phyloP scores from a whole-genome alignment of 192 early-diverging fungal species.

The Umbelopsis ramanniana region DNA sequence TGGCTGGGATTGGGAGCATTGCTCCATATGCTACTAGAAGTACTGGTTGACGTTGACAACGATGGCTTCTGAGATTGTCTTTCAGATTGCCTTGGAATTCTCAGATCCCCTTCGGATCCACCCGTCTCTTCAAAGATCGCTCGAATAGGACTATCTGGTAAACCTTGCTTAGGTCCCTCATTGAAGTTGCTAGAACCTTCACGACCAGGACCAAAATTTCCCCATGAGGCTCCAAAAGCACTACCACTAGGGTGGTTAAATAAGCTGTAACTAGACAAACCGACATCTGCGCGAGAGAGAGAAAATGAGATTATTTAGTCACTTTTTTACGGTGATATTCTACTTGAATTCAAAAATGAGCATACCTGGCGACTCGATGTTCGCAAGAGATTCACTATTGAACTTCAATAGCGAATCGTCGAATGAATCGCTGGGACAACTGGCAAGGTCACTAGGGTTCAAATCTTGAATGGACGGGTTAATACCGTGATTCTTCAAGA shows the following conservation, averaged over 20 bases:
- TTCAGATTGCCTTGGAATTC: not conserved
- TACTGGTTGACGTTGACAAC: conserved; percentile 1
- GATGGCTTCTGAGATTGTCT: not conserved
- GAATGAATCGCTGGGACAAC: conserved; percentile 15
- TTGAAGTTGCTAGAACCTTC: not conserved
- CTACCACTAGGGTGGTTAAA: conserved; percentile 16
- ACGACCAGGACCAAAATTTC: not conserved
- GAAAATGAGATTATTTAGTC: not conserved
- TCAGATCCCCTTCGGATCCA: not conserved
- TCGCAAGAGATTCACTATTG: conserved; percentile 7
- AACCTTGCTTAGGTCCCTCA: not conserved
- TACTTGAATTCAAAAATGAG: not conserved
- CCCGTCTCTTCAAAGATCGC: not conserved
- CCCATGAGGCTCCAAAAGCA: conserved; percentile 8
- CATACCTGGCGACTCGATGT: conserved; percentile 8
- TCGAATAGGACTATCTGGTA: not conserved
- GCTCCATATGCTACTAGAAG: conserved; percentile 4
- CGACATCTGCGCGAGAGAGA: not conserved
- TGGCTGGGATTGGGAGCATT: conserved; percentile 1
- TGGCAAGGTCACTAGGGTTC: not conserved
- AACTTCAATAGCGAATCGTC: conserved; percentile 7
- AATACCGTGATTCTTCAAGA: conserved; percentile 38
- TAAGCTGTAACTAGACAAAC: conserved; percentile 1
- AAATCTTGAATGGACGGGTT: conserved; percentile 10
- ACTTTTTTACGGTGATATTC: not conserved